Conservation (phyloP, 2,329 filamentous ascomycete genomes). For the Fulvia fulva region DNA sequence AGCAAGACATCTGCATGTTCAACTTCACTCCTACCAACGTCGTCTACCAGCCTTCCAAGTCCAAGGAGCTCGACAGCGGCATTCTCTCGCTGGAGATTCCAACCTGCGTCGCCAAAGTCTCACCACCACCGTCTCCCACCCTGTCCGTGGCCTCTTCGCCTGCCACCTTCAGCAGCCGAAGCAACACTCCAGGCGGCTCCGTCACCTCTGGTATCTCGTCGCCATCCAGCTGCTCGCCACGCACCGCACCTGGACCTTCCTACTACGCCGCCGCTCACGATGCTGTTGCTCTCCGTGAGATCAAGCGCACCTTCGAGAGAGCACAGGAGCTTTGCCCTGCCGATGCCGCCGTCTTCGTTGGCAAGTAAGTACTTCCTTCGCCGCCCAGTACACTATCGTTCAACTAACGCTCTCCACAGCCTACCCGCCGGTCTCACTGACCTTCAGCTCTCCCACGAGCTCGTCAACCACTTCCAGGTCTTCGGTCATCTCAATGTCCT, state of each 20-base stretch:
- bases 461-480: not conserved
- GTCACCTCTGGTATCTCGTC: not conserved
- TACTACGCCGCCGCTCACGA: not conserved
- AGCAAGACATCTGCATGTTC: too few species aligned
- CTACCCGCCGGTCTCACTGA: not conserved
- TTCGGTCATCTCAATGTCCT: not conserved
- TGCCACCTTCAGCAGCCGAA: not conserved
- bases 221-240: not conserved
- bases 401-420: not conserved
- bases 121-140: not conserved
- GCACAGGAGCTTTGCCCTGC: not conserved
- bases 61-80: slow-evolving; percentile 2
- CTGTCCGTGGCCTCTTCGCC: not conserved
- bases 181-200: not conserved
- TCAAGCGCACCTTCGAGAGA: not conserved
- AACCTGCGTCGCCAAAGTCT: not conserved
- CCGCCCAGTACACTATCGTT: not conserved
- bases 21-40: not conserved
- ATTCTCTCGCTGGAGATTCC: not conserved
- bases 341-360: not conserved
- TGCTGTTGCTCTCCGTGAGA: not conserved
- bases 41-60: not conserved
- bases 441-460: not conserved
- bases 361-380: slow-evolving; percentile 1
- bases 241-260: not conserved